Evolutionary conservation across 306 rosid species (phyloP), one percentile per base, ranked within the genome.

Genomic region (Prunus mume): DNA sequence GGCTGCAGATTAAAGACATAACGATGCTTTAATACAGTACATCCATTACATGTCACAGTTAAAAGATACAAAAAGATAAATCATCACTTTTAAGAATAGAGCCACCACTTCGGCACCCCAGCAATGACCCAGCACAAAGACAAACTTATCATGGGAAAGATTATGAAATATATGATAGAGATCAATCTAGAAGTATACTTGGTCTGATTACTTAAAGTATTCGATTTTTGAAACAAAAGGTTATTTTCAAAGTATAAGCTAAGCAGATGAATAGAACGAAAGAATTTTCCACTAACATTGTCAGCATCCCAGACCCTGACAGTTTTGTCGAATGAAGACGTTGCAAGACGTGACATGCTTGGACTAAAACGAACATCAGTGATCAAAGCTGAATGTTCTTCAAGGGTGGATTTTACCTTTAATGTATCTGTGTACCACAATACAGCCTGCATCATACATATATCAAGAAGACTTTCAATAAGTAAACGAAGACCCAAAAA

Each of bases 251-350:
- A 68, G 51, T 52, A 46, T 18, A 54, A 38, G 41, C 38, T 51
- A 17, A 41, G 65, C 12, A 69, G 56, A 63, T 62, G 43, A 7
- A 8, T 30, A 70, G 56, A 27, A 71, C 41, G 67, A 12, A 65
- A 38, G 47, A 77, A 61, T 8, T 34, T 13, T 85, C 25, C 32
- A 92, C 96, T 96, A 62, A 92, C 99, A 87, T 87, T 96, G 51
- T 96, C 99, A 62, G 89, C 96, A 79, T 22, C 99, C 99, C 99
- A 96, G 82, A 96, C 98, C 87, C 98, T 73, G 82, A 96, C 98
- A 70, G 98, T 91, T 90, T 86, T 90, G 85, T 96, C 99, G 30
- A 92, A 96, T 41, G 99, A 96, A 73, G 98, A 92, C 46, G 98
- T 96, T 69, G 99, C 99, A 58, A 92, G 89, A 18, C 93, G 98